These are phyloP conservation scores for Ogataea methylovora DNA, from an alignment of 805 yeast species.

Conservation along the genomic window DNA sequence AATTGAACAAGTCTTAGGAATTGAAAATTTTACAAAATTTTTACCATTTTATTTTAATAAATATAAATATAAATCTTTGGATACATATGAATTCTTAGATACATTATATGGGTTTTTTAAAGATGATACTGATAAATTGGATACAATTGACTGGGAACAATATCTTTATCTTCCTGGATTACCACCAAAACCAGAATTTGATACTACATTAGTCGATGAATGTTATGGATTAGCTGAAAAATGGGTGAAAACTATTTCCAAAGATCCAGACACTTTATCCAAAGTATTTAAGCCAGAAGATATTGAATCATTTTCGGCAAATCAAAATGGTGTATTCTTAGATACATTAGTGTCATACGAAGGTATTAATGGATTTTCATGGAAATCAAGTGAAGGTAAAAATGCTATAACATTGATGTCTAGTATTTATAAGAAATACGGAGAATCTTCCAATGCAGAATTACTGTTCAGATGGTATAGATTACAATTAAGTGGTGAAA, in stretches of 20 bases:
- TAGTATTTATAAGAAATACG: slow-evolving; percentile 29
- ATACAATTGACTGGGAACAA: slow-evolving; percentile 72
- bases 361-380: slow-evolving; percentile 31
- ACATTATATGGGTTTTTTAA: slow-evolving; percentile 55
- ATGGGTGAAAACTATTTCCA: slow-evolving; percentile 45
- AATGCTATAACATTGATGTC: slow-evolving; percentile 25
- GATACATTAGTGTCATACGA: slow-evolving; percentile 55
- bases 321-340: slow-evolving; percentile 73
- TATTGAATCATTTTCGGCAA: slow-evolving; percentile 53
- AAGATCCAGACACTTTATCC: slow-evolving; percentile 16
- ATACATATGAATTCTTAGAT: slow-evolving; percentile 75
- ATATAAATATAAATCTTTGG: slow-evolving; percentile 65
- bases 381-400: slow-evolving; percentile 25
- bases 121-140: slow-evolving; percentile 42
- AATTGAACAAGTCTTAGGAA: slow-evolving; percentile 65
- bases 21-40: slow-evolving; percentile 67
- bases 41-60: slow-evolving; percentile 69
- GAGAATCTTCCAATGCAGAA: slow-evolving; percentile 65
- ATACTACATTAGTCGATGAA: slow-evolving; percentile 68
- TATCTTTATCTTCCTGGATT: slow-evolving; percentile 82
- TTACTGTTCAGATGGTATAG: slow-evolving; percentile 72
- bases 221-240: slow-evolving; percentile 57
- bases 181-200: slow-evolving; percentile 83
- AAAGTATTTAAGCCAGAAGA: slow-evolving; percentile 40
- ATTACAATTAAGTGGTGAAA: slow-evolving; percentile 51